These are phyloP conservation scores for Backusella mclennaniae DNA, from an alignment of 192 early-diverging fungal genomes.

Conservation along the genomic window DNA sequence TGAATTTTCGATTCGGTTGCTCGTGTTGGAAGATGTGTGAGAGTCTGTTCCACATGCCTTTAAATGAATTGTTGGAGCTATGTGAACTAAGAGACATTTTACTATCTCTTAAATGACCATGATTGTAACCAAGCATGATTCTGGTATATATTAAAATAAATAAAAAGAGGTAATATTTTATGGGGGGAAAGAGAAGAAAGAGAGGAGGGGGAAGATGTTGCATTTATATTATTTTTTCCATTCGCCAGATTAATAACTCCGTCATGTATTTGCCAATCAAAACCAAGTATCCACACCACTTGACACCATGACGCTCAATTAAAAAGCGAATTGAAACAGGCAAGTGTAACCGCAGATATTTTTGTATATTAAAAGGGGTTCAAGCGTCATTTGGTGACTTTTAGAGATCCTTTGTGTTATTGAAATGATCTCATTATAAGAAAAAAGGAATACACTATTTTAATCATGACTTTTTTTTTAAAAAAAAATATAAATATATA, in stretches of 20 bases:
- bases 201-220: not conserved
- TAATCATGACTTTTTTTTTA: not conserved
- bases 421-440: slow-evolving; percentile 3
- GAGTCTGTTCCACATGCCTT: not conserved
- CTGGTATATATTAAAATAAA: not conserved
- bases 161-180: not conserved
- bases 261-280: not conserved
- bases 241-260: not conserved
- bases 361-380: not conserved
- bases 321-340: slow-evolving; percentile 3
- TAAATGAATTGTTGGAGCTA: not conserved
- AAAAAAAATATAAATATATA: slow-evolving; percentile 3
- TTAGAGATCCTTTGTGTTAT: not conserved
- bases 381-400: not conserved
- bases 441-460: slow-evolving; percentile 10
- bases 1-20: not conserved
- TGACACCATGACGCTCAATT: slow-evolving; percentile 2
- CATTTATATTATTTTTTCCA: slow-evolving; percentile 6
- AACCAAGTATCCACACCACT: not conserved
- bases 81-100: not conserved
- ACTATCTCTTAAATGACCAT: not conserved
- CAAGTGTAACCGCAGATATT: not conserved
- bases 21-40: not conserved
- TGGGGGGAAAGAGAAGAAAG: not conserved
- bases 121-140: not conserved